Percentiles rank a stretch among this genome's conserved stretches.
phyloP scores from a whole-genome alignment of 1,139 yeast species.

The Geotrichum klebahnii region DNA sequence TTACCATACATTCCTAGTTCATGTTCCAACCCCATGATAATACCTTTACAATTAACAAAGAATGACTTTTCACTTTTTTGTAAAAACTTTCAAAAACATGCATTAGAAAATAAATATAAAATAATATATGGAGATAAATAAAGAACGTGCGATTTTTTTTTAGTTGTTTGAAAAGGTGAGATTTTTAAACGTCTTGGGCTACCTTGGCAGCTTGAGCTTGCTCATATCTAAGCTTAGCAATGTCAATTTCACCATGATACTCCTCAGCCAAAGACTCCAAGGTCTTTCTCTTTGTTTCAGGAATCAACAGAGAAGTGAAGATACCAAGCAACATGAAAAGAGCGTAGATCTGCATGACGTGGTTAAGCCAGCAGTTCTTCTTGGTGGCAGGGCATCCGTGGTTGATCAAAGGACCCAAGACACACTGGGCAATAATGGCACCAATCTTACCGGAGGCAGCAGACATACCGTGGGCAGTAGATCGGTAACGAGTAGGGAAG shows the following conservation, averaged over 20 bases:
- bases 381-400: constrained; percentile 63
- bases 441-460: constrained; percentile 96
- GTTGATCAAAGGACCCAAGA: constrained; percentile 71
- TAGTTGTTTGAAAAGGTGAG: not conserved
- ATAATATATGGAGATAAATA: too few species aligned
- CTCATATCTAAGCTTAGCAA: constrained; percentile 38
- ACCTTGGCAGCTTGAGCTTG: constrained; percentile 9
- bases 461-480: constrained; percentile 95
- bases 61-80: too few species aligned
- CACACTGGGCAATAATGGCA: constrained; percentile 73
- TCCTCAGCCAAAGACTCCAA: constrained; percentile 74
- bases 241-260: constrained; percentile 70
- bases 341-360: constrained; percentile 89
- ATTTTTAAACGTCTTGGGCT: not conserved
- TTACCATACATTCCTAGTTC: too few species aligned
- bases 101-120: too few species aligned
- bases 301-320: constrained; percentile 59
- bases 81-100: too few species aligned
- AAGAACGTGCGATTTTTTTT: too few species aligned
- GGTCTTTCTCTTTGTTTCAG: constrained; percentile 88
- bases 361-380: constrained; percentile 74
- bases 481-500: constrained; percentile 96
- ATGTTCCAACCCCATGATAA: too few species aligned
- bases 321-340: constrained; percentile 81
- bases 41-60: too few species aligned